A percentile compares a stretch with the other conserved stretches of the same genome.
These are phyloP conservation scores for Esteya vermicola DNA, from an alignment of 2,329 filamentous ascomycete species.

Conservation along the genomic window DNA sequence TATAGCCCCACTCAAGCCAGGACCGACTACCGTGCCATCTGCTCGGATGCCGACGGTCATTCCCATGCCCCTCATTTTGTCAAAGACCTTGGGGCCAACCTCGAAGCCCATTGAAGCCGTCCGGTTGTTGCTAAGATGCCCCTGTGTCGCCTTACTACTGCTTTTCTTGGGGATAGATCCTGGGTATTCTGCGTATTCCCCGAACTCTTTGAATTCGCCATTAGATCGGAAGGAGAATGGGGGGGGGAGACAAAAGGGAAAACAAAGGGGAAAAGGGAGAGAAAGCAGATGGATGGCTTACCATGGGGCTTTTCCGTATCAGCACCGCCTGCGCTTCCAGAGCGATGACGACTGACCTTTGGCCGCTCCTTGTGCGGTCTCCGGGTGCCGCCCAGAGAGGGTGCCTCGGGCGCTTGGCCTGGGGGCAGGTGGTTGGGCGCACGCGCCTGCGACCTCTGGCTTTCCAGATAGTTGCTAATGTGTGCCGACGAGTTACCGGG, in stretches of 20 bases:
- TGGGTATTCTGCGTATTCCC: too few relatives aligned
- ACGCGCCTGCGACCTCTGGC: not conserved
- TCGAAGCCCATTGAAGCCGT: too few relatives aligned
- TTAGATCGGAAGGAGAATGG: not conserved
- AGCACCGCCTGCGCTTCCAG: constrained; percentile 17
- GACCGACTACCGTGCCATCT: not conserved
- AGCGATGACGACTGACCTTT: constrained; percentile 55
- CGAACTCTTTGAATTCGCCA: too few relatives aligned
- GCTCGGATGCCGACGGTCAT: not conserved
- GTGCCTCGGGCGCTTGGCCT: constrained; percentile 1
- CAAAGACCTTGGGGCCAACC: too few relatives aligned
- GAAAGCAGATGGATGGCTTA: not conserved
- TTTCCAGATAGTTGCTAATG: constrained; percentile 7
- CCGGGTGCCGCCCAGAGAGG: constrained; percentile 18
- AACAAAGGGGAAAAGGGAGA: not conserved
- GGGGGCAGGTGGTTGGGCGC: not conserved
- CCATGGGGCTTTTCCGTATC: not conserved
- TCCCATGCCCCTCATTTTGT: not conserved
- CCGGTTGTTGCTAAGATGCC: too few relatives aligned
- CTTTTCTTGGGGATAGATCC: too few relatives aligned
- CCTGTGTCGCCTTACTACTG: too few relatives aligned
- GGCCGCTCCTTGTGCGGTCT: constrained; percentile 46
- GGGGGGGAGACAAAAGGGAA: too few relatives aligned
- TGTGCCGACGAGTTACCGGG: constrained; percentile 1
- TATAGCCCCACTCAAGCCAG: too few relatives aligned